Conservation (phyloP, 192 early-diverging fungal species). For the Backusella westeae region DNA sequence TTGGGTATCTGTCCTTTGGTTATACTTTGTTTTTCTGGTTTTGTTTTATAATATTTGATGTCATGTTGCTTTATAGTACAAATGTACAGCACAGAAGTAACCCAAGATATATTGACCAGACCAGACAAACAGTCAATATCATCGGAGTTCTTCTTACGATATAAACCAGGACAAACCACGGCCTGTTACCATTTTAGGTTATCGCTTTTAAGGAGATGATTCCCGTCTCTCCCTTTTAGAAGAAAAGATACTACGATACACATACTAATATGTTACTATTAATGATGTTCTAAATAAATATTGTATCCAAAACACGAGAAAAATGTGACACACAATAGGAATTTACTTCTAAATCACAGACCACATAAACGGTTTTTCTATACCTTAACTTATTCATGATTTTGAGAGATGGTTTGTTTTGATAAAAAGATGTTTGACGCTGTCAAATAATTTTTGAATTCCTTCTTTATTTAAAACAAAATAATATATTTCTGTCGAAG, state of each 20-base stretch:
- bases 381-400: not conserved
- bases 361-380: not conserved
- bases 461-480: not conserved
- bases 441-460: not conserved
- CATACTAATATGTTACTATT: not conserved
- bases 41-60: not conserved
- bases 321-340: not conserved
- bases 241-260: not conserved
- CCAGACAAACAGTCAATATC: not conserved
- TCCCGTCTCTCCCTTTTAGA: not conserved
- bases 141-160: not conserved
- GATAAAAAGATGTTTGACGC: not conserved
- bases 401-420: not conserved
- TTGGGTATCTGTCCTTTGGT: not conserved
- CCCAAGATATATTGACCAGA: not conserved
- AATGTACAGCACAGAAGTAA: not conserved
- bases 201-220: not conserved
- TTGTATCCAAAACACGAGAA: not conserved
- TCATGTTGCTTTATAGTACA: not conserved
- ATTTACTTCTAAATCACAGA: not conserved
- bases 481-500: not conserved
- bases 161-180: not conserved
- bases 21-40: not conserved
- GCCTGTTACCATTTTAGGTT: not conserved
- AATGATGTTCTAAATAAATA: not conserved